Percentiles rank a stretch among this genome's conserved stretches.
Evolutionary conservation across 352 stramenopile species (phyloP).

Genomic region (Phytophthora gonapodyides): DNA sequence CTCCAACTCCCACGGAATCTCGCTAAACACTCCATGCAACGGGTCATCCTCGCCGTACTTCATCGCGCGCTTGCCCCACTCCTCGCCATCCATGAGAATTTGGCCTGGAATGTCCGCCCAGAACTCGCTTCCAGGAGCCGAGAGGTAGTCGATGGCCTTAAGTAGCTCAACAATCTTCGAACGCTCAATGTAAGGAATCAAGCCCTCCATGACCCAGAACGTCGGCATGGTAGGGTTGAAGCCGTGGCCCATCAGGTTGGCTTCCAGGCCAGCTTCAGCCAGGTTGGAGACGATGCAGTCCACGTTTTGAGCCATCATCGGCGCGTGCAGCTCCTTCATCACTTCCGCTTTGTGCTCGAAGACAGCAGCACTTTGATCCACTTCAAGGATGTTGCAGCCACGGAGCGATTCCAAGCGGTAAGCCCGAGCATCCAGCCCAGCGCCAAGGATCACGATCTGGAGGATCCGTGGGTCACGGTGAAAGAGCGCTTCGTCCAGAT

Average conservation of each 20-base stretch:
- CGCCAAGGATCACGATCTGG: conserved; percentile 61
- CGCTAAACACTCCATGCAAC: conserved; percentile 47
- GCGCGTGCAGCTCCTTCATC: conserved; percentile 46
- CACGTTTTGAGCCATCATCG: conserved; percentile 44
- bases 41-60: conserved; percentile 66
- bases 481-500: conserved; percentile 56
- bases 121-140: conserved; percentile 49
- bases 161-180: conserved; percentile 46
- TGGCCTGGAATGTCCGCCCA: conserved; percentile 56
- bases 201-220: conserved; percentile 62
- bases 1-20: conserved; percentile 46
- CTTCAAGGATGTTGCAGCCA: conserved; percentile 53
- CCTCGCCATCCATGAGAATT: conserved; percentile 23
- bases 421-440: conserved; percentile 55
- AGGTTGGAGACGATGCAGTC: conserved; percentile 56
- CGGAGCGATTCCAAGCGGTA: conserved; percentile 57
- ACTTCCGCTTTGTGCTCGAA: conserved; percentile 57
- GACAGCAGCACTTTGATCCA: conserved; percentile 49
- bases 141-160: conserved; percentile 53
- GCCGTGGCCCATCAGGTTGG: conserved; percentile 41
- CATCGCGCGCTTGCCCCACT: conserved; percentile 30
- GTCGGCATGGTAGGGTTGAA: conserved; percentile 57
- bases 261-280: conserved; percentile 39
- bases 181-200: conserved; percentile 51
- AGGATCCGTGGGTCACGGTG: conserved; percentile 47